phyloP scores from a whole-genome alignment of 2,329 filamentous ascomycete species.

The Colletotrichum melonis region DNA sequence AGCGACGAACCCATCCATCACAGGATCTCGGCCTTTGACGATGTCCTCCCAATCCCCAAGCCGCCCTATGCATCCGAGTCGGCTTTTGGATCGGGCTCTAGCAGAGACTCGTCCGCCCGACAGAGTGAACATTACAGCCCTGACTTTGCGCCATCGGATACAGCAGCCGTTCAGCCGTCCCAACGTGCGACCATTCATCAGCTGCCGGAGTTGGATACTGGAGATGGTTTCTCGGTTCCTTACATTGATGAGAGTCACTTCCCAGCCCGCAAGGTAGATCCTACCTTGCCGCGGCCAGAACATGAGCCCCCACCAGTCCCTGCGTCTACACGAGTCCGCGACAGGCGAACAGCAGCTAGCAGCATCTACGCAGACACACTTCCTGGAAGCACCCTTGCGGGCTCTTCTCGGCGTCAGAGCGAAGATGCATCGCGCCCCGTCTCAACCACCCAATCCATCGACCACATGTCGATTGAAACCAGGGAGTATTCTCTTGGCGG shows the following conservation, averaged over 20 bases:
- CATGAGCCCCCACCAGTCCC: constrained; percentile 65
- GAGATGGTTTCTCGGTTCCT: constrained; percentile 61
- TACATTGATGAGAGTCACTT: constrained; percentile 45
- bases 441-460: constrained; percentile 58
- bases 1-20: constrained; percentile 57
- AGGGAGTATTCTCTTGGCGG: constrained; percentile 52
- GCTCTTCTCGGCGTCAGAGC: constrained; percentile 56
- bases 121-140: constrained; percentile 43
- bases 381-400: constrained; percentile 55
- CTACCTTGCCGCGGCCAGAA: constrained; percentile 53
- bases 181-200: constrained; percentile 47
- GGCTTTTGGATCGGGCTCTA: constrained; percentile 17
- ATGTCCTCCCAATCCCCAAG: constrained; percentile 32
- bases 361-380: constrained; percentile 56
- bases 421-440: constrained; percentile 56
- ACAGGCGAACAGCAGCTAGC: constrained; percentile 46
- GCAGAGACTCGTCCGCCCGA: constrained; percentile 34
- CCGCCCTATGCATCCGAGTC: constrained; percentile 33
- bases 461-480: constrained; percentile 57
- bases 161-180: constrained; percentile 12
- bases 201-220: constrained; percentile 63
- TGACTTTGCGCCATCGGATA: constrained; percentile 46
- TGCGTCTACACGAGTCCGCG: constrained; percentile 41
- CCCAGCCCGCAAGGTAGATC: constrained; percentile 43
- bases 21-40: constrained; percentile 25